Evolutionary conservation across 768 basidiomycete species (phyloP).

Genomic region (Mycena maculata): DNA sequence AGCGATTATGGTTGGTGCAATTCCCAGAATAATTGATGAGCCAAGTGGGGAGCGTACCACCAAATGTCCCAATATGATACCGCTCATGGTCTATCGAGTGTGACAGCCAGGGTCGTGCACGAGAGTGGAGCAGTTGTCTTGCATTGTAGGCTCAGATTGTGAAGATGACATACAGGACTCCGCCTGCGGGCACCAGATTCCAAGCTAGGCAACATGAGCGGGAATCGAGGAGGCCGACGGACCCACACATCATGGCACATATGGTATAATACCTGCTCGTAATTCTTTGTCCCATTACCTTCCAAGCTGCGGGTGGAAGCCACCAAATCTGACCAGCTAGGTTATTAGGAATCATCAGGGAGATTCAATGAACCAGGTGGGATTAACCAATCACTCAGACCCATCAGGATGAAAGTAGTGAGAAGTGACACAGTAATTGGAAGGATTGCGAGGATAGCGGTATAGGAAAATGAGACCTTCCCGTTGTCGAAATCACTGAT

Average conservation of each 20-base stretch:
- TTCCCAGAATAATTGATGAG: constrained; percentile 3
- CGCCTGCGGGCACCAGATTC: background rate
- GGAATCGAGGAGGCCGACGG: background rate
- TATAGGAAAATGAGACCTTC: background rate
- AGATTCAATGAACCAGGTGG: too few relatives aligned
- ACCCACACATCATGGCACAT: background rate
- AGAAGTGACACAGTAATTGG: too few relatives aligned
- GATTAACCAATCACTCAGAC: background rate
- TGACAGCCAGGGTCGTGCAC: background rate
- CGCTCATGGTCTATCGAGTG: background rate
- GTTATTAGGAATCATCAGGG: background rate
- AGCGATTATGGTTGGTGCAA: constrained; percentile 14
- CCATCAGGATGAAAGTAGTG: constrained; percentile 11
- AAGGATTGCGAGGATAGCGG: too few relatives aligned
- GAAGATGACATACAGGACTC: background rate
- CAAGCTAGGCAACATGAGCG: background rate
- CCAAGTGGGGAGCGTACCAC: background rate
- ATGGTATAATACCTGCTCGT: background rate
- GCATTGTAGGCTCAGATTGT: too few relatives aligned
- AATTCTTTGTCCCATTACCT: background rate
- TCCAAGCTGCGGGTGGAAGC: background rate
- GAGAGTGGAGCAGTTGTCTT: background rate
- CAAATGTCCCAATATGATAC: background rate
- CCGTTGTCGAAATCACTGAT: background rate
- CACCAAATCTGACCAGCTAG: constrained; percentile 9